Evolutionary conservation across 495 filamentous ascomycete species (phyloP), one percentile per base, ranked within the genome.

Genomic region (Daldinia childiae): DNA sequence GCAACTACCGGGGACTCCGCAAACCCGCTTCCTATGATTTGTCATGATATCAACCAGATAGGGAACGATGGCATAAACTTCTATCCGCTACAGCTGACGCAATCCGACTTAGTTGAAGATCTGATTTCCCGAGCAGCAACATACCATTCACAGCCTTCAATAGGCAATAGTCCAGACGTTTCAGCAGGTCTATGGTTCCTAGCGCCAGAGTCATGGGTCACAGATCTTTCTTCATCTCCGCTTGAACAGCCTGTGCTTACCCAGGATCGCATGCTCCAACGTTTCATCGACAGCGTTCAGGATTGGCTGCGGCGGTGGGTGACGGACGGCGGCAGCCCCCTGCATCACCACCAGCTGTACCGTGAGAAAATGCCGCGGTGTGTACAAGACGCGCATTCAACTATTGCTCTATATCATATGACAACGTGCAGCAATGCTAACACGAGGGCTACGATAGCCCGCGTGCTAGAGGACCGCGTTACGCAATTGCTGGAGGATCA

Each of bases 221-320:
- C 66, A 12, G 66, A 73, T 14, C 48, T 26, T 27, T 8, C 7
- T 48, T 45, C 66, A 12, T 58, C 48, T 0, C 54, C 68, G 1
- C 62, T 66, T 15, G 11, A 7, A 27, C 55, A 60, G 19, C 21
- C 59, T 2, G 54, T 38, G 6, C n/a, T 57, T 24, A 50, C 36
- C n/a, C 51, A 70, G 12, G 17, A 6, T 17, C 34, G 62, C 12
- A 4, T 24, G 43, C 55, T 75, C 14, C 65, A 69, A 50, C 65
- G 64, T 9, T 71, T 73, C 69, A 45, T 75, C 32, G 56, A 60
- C 29, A 38, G 54, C 48, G 64, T 72, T 19, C 62, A 66, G 57
- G 21, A n/a, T 6, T 75, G 72, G 69, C 59, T 73, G 54, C 62
- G 55, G 21, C 72, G 66, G 17, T 77, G 75, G 75, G 72, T 70